phyloP scores from a whole-genome alignment of 768 basidiomycete species.

The Tephrocybe rancida region DNA sequence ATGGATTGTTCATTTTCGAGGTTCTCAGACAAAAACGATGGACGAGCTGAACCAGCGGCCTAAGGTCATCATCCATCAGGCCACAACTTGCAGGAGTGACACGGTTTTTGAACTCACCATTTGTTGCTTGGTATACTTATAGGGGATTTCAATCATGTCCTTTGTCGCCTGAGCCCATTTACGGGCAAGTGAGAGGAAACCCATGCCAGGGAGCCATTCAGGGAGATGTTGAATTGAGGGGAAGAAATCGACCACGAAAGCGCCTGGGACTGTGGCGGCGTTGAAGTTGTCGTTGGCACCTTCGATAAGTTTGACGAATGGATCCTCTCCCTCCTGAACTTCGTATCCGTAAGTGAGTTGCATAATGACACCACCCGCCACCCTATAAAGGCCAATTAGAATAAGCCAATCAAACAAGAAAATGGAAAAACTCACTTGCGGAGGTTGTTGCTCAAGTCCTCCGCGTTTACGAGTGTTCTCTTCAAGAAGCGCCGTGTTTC shows the following conservation, averaged over 20 bases:
- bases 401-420: background rate
- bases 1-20: slow-evolving; percentile 37
- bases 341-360: slow-evolving; percentile 58
- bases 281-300: slow-evolving; percentile 54
- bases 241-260: slow-evolving; percentile 45
- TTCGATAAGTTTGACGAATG: slow-evolving; percentile 54
- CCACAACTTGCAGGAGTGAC: background rate
- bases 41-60: slow-evolving; percentile 42
- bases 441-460: slow-evolving; percentile 34
- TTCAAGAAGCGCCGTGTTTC: slow-evolving; percentile 40
- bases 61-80: slow-evolving; percentile 13
- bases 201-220: slow-evolving; percentile 58
- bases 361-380: slow-evolving; percentile 56
- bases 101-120: slow-evolving; percentile 36
- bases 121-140: slow-evolving; percentile 42
- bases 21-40: slow-evolving; percentile 45
- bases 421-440: slow-evolving; percentile 39
- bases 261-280: slow-evolving; percentile 48
- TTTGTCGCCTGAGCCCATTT: slow-evolving; percentile 39
- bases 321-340: slow-evolving; percentile 53
- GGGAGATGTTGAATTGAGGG: slow-evolving; percentile 49
- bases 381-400: slow-evolving; percentile 25
- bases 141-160: slow-evolving; percentile 46
- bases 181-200: slow-evolving; percentile 49
- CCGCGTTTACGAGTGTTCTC: slow-evolving; percentile 32